A percentile compares a stretch with the other conserved stretches of the same genome.
These are phyloP conservation scores for Colletotrichum sp. DNA, from an alignment of 2,329 filamentous ascomycete species.

Conservation along the genomic window DNA sequence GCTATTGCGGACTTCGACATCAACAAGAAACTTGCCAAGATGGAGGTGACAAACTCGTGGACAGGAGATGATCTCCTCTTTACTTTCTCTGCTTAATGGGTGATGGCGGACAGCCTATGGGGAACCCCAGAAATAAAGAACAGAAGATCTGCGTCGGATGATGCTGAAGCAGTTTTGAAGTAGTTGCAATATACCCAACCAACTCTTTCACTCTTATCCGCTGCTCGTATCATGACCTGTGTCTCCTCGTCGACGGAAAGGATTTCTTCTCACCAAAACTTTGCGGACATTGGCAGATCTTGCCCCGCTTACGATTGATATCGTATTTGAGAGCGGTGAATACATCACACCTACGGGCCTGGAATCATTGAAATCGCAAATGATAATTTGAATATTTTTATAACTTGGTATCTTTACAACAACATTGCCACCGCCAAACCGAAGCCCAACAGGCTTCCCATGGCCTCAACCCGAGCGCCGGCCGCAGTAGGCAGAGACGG, in stretches of 20 bases:
- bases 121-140: neutral
- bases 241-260: no score
- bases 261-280: accelerated
- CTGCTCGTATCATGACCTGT: neutral
- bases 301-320: accelerated
- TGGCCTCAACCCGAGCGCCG: neutral
- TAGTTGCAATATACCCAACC: neutral
- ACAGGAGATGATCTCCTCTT: neutral
- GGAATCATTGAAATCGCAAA: no score
- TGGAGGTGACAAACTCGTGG: neutral
- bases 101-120: neutral
- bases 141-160: neutral
- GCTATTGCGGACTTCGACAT: neutral
- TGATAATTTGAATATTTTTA: neutral
- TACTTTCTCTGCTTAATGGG: neutral
- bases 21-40: neutral
- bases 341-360: neutral
- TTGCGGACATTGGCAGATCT: accelerated
- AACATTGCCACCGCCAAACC: neutral
- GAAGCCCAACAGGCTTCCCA: neutral
- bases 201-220: neutral
- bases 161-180: neutral
- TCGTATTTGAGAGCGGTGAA: neutral
- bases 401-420: neutral
- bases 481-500: neutral